Base-by-base conservation (phyloP, 2,329 filamentous ascomycete species). In the Purpureocillium takamizusanense region DNA sequence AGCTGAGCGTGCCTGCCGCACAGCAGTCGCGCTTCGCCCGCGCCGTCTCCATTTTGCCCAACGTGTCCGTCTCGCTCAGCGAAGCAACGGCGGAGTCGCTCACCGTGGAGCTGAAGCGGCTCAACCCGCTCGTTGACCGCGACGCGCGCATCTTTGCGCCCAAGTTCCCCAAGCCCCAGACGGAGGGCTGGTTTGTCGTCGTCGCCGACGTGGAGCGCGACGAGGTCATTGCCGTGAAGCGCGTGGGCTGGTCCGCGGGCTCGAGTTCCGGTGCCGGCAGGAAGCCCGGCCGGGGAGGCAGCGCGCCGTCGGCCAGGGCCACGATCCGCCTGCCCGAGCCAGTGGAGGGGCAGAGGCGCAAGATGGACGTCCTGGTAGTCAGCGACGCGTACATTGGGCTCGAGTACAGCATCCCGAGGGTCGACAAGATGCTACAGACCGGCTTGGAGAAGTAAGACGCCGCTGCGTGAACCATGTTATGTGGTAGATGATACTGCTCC, bases 161-260 rank as follows among this genome's bases (percentile, higher is more conserved):
- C 3, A 74, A 76, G 16, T 97, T 94, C 63, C 90, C 90, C 1
- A 98, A 98, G 62, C 80, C 88, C 13, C 92, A 98, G 61, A 92
- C 80, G 0, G 92, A 98, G 54, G 89, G 89, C 0, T 97, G 82
- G 75, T 97, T 98, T 59, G 76, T 92, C 12, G 56, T 97, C 16
- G 72, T 94, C 0, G 81, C 79, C 7, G 78, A 84, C 49, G 52
- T 74, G 3, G 66, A 66, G 1, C 73, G 64, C 7, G 86, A 90
- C 42, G 86, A 95, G 49, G 72, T 97, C 30, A 61, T 95, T 4
- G 90, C 84, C 3, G 69, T 98, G 45, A 97, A 95, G 71, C 72
- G 92, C 23, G 76, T 92, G 0, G 81, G 80, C 2, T 97, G 92
- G 89, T 56, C 50, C 38, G 42, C 55, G 28, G 41, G 39, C 23